A percentile compares a stretch with the other conserved stretches of the same genome.
Evolutionary conservation across 2,329 filamentous ascomycete species (phyloP).

Genomic region (Penicillium sp.): DNA sequence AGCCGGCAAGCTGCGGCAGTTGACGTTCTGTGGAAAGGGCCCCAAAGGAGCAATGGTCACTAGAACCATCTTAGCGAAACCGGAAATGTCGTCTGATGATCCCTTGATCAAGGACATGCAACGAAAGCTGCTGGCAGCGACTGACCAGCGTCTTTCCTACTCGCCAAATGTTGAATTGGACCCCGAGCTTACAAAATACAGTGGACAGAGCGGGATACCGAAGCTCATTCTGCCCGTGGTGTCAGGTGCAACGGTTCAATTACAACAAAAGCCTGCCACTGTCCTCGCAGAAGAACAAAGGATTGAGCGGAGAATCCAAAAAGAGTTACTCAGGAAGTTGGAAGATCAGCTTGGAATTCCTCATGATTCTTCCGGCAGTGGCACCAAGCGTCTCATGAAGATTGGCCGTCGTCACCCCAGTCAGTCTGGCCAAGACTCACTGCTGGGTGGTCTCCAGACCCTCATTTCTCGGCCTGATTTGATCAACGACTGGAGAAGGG

Average conservation of each 20-base stretch:
- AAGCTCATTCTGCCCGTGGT: slow-evolving; percentile 27
- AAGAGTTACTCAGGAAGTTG: slow-evolving; percentile 19
- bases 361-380: neutral
- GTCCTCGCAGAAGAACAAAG: slow-evolving; percentile 26
- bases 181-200: slow-evolving; percentile 28
- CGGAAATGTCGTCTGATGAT: slow-evolving; percentile 42
- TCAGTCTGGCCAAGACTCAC: slow-evolving; percentile 7
- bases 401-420: slow-evolving; percentile 16
- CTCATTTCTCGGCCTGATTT: slow-evolving; percentile 22
- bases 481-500: neutral
- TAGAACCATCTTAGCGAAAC: slow-evolving; percentile 46
- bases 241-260: slow-evolving; percentile 28
- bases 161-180: slow-evolving; percentile 40
- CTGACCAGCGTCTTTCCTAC: slow-evolving; percentile 39
- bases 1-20: slow-evolving; percentile 46
- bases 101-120: slow-evolving; percentile 45
- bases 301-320: slow-evolving; percentile 22
- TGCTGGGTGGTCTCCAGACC: slow-evolving; percentile 16
- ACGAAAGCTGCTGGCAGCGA: slow-evolving; percentile 44
- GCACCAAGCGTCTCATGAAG: slow-evolving; percentile 24
- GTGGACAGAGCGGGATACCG: slow-evolving; percentile 6
- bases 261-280: slow-evolving; percentile 33
- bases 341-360: slow-evolving; percentile 8
- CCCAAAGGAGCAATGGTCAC: slow-evolving; percentile 44
- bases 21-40: slow-evolving; percentile 48